Evolutionary conservation across 148 eudicot species (phyloP).

Genomic region (Gaultheria prostrata): DNA sequence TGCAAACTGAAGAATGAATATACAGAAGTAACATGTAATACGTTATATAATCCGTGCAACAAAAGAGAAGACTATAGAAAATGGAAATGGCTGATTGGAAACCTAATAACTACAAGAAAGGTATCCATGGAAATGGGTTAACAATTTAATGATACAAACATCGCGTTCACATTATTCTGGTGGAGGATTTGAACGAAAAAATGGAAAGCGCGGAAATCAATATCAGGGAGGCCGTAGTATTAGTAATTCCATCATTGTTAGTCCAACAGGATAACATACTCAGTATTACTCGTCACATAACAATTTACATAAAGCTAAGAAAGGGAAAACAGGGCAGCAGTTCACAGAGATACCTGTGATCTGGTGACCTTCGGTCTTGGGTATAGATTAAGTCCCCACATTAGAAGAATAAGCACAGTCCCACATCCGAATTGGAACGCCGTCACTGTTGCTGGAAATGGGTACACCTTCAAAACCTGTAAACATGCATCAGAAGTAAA

Average conservation of each 20-base stretch:
- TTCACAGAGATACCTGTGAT: conserved; percentile 40
- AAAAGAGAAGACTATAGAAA: neutral
- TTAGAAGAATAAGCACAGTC: conserved; percentile 31
- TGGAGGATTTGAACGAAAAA: neutral
- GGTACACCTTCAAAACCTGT: conserved; percentile 52
- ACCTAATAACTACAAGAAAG: neutral
- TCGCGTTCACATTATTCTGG: neutral
- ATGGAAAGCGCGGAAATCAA: neutral
- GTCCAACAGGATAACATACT: neutral
- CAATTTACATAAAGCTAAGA: neutral
- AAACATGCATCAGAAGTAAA: conserved; percentile 8
- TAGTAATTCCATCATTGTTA: neutral
- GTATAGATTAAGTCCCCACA: conserved; percentile 46
- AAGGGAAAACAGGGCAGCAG: neutral
- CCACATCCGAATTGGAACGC: conserved; percentile 61
- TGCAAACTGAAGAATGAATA: conserved; percentile 36
- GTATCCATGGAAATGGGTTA: neutral
- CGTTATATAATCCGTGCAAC: neutral
- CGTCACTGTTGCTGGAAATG: conserved; percentile 51
- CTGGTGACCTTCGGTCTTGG: conserved; percentile 36
- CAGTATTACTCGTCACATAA: neutral
- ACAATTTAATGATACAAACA: neutral
- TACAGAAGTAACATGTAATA: neutral
- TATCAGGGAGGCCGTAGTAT: neutral
- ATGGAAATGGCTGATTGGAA: neutral